A percentile compares a stretch with the other conserved stretches of the same genome.
Evolutionary conservation across 2,329 filamentous ascomycete genomes (phyloP).

Genomic region (Colletotrichum tofieldiae): DNA sequence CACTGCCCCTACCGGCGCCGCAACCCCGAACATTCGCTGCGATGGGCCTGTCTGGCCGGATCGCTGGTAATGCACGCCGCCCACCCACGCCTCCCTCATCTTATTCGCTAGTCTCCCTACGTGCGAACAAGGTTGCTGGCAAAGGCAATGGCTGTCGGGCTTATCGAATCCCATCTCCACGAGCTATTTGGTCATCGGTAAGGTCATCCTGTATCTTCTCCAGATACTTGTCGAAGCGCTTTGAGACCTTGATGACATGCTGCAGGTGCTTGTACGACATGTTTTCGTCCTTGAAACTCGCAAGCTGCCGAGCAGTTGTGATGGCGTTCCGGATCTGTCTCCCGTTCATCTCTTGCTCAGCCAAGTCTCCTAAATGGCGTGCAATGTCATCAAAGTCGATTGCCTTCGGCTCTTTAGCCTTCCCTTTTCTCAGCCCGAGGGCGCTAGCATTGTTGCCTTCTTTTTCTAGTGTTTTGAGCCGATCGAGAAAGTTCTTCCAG

Average conservation of each 20-base stretch:
- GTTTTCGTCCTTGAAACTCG: background rate
- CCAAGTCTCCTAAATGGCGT: background rate
- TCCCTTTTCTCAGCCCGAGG: background rate
- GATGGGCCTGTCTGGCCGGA: too few species aligned
- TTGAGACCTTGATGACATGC: background rate
- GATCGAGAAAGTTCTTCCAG: slow-evolving; percentile 23
- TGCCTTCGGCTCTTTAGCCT: background rate
- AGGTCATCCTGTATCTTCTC: background rate
- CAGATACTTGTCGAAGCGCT: background rate
- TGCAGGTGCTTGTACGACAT: background rate
- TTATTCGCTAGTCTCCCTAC: too few species aligned
- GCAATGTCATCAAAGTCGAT: background rate
- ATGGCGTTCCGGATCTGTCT: slow-evolving; percentile 13
- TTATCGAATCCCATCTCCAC: background rate
- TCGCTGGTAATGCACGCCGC: too few species aligned
- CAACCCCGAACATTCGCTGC: too few species aligned
- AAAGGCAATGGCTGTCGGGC: background rate
- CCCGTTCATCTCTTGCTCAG: slow-evolving; percentile 6
- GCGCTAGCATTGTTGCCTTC: background rate
- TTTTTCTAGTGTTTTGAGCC: background rate
- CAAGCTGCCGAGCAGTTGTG: background rate
- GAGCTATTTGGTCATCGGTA: background rate
- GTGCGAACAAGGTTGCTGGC: too few species aligned
- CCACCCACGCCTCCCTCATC: too few species aligned
- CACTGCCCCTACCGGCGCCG: too few species aligned